Evolutionary conservation across 1,284 basidiomycete species (phyloP), one percentile per base, ranked within the genome.

Genomic region (Pisolithus thermaeus): DNA sequence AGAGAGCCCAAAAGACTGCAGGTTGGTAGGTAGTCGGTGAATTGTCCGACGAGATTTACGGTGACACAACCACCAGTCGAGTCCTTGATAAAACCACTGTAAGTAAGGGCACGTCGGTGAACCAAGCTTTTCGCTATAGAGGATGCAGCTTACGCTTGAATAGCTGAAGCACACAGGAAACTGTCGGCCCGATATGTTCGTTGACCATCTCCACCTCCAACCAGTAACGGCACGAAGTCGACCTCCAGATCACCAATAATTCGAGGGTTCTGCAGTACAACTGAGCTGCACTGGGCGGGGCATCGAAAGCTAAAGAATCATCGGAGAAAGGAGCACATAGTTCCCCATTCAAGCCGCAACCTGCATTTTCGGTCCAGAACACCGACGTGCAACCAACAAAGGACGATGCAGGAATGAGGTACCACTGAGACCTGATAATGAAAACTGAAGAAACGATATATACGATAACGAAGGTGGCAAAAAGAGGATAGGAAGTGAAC

Each of bases 81-180:
- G 58, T 84, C 73, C 51, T 74, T 77, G 53, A 90, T 76, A 27
- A 88, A 59, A 14, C 89, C 90, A 23, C 90, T 91, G 62, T 52
- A 47, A 4, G 16, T 41, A 6, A 36, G 7, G 3, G 5, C 23
- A 14, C 8, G 46, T 62, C 23, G 61, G 44, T 20, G 28, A 40
- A 27, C 28, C 28, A 20, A 7, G 16, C 39, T 12, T 14, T 16
- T 42, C 42, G 11, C 2, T 42, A 43, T 1, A 52, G 9, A 46
- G 36, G 20, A 32, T 46, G 32, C 53, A 36, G 76, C 82, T 69
- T 61, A 90, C 87, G 83, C 79, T 73, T 91, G 90, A 35, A 86
- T 76, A n/a, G 91, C 91, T 40, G 91, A 83, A 36, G 90, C 81
- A 64, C 92, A 95, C 35, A 94, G 79, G 65, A 93, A 95, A 47